phyloP scores from a whole-genome alignment of 176 grass and related monocot genomes.

The Avena atlantica region DNA sequence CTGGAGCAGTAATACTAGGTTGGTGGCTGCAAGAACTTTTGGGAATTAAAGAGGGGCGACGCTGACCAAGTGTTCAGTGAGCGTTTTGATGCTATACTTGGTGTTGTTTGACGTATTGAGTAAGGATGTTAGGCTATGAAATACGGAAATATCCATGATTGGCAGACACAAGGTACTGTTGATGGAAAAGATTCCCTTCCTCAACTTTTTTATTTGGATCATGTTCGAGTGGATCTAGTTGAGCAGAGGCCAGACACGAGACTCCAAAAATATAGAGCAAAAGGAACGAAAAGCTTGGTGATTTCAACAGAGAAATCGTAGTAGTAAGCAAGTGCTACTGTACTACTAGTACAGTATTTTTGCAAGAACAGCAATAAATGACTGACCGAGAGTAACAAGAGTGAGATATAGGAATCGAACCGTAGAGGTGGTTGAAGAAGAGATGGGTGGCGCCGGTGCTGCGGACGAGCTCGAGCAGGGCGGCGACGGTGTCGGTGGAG shows the following conservation, averaged over 20 bases:
- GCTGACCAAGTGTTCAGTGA: slow-evolving; percentile 39
- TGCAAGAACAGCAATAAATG: slow-evolving; percentile 25
- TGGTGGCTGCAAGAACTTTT: slow-evolving; percentile 42
- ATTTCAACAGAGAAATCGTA: not conserved
- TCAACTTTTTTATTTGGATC: slow-evolving; percentile 30
- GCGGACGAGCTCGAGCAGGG: slow-evolving; percentile 76
- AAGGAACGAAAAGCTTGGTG: not conserved
- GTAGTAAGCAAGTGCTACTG: not conserved
- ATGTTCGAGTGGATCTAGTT: slow-evolving; percentile 29
- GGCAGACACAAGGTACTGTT: slow-evolving; percentile 25
- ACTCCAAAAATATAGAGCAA: not conserved
- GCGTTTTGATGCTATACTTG: slow-evolving; percentile 38
- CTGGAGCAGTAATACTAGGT: slow-evolving; percentile 11
- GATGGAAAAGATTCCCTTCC: slow-evolving; percentile 17
- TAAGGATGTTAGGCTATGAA: slow-evolving; percentile 23
- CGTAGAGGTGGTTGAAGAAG: slow-evolving; percentile 98
- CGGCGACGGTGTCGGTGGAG: slow-evolving; percentile 68
- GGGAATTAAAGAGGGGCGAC: slow-evolving; percentile 50
- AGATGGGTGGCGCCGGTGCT: slow-evolving; percentile 72
- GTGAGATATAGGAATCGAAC: slow-evolving; percentile 47
- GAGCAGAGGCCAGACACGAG: not conserved
- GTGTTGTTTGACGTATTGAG: slow-evolving; percentile 39
- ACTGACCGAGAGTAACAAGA: not conserved
- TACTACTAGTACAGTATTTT: not conserved
- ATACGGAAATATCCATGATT: slow-evolving; percentile 43